These are phyloP conservation scores for Scheffersomyces parashehatae DNA, from an alignment of 1,139 yeast species.

Conservation along the genomic window DNA sequence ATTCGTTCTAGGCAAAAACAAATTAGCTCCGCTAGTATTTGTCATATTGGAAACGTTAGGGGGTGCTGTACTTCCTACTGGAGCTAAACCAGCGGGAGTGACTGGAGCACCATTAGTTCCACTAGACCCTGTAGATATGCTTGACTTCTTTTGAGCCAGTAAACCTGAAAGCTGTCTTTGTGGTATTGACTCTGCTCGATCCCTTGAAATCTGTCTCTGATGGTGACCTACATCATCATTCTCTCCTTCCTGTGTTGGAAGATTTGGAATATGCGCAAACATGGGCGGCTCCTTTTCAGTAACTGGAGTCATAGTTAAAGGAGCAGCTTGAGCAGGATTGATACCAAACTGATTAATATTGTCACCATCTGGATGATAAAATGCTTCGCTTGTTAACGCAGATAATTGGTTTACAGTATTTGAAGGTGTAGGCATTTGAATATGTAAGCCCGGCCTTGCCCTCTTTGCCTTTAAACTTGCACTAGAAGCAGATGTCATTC, in stretches of 20 bases:
- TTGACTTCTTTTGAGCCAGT: not conserved
- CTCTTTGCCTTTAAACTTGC: slow-evolving; percentile 18
- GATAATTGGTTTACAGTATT: slow-evolving; percentile 32
- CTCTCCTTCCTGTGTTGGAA: not conserved
- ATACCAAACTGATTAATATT: slow-evolving; percentile 65
- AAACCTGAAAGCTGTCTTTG: not conserved
- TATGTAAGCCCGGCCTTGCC: slow-evolving; percentile 41
- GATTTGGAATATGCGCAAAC: slow-evolving; percentile 4
- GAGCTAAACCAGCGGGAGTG: not conserved
- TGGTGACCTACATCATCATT: slow-evolving; percentile 12
- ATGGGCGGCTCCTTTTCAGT: slow-evolving; percentile 49
- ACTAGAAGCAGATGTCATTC: slow-evolving; percentile 4
- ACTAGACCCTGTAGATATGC: not conserved
- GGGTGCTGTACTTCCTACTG: not conserved
- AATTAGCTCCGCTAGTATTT: slow-evolving; percentile 6
- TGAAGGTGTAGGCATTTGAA: slow-evolving; percentile 53
- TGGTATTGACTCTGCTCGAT: slow-evolving; percentile 18
- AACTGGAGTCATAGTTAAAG: slow-evolving; percentile 77
- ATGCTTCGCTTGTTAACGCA: slow-evolving; percentile 36
- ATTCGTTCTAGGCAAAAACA: slow-evolving; percentile 8
- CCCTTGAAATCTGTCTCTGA: slow-evolving; percentile 11
- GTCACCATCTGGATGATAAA: slow-evolving; percentile 12
- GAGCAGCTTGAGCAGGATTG: slow-evolving; percentile 52
- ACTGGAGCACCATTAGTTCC: not conserved
- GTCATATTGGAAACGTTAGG: not conserved